These are phyloP conservation scores for Xylaria longipes DNA, from an alignment of 495 filamentous ascomycete species.

Conservation along the genomic window DNA sequence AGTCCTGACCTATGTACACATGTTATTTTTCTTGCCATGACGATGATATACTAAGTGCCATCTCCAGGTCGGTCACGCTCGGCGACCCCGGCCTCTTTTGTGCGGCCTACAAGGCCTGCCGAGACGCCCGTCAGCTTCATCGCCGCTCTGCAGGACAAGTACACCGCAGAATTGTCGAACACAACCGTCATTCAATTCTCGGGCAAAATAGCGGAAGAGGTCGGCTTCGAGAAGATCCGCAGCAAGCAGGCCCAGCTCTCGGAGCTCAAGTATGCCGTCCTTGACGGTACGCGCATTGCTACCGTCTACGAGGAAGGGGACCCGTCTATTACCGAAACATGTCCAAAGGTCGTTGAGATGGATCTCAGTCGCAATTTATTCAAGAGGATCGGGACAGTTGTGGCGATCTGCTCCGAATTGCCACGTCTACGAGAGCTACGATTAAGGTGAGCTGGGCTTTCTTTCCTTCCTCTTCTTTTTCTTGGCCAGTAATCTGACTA, in stretches of 20 bases:
- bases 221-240: constrained; percentile 94
- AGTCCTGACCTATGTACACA: constrained; percentile 18
- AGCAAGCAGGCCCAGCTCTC: constrained; percentile 76
- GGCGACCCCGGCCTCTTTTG: constrained; percentile 79
- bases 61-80: constrained; percentile 66
- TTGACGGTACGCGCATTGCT: constrained; percentile 74
- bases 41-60: background rate
- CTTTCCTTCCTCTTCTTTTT: constrained; percentile 12
- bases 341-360: constrained; percentile 75
- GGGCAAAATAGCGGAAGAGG: constrained; percentile 87
- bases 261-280: constrained; percentile 78
- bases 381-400: constrained; percentile 66
- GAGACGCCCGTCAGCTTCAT: constrained; percentile 76
- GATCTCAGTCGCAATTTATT: constrained; percentile 89
- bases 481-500: constrained; percentile 13
- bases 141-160: constrained; percentile 81
- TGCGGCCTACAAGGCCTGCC: constrained; percentile 73
- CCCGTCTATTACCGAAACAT: constrained; percentile 53
- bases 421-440: constrained; percentile 66
- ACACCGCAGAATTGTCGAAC: constrained; percentile 64
- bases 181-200: constrained; percentile 70
- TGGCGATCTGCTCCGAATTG: constrained; percentile 71
- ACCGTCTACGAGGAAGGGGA: constrained; percentile 43
- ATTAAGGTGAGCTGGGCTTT: constrained; percentile 64
- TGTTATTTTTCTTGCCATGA: background rate